These are phyloP conservation scores for Alternaria ethzedia DNA, from an alignment of 2,329 filamentous ascomycete species.

Conservation along the genomic window DNA sequence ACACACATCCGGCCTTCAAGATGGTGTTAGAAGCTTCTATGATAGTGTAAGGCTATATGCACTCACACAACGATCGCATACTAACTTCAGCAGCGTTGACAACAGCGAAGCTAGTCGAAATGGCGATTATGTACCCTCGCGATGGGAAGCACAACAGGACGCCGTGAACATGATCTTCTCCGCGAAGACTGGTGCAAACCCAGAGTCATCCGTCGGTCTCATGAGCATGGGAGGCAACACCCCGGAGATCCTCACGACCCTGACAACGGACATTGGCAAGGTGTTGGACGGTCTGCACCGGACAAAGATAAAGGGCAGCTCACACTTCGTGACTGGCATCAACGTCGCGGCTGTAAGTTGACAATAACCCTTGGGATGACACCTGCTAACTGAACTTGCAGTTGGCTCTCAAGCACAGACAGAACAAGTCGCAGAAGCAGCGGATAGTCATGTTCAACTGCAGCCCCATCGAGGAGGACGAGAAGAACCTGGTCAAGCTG, in stretches of 20 bases:
- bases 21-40: slow-evolving; percentile 99
- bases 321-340: slow-evolving; percentile 90
- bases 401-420: slow-evolving; percentile 96
- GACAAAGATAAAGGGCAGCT: slow-evolving; percentile 82
- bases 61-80: slow-evolving; percentile 23
- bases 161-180: slow-evolving; percentile 95
- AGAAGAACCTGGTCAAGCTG: slow-evolving; percentile 85
- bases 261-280: slow-evolving; percentile 95
- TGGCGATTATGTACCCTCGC: slow-evolving; percentile 87
- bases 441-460: slow-evolving; percentile 97
- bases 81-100: slow-evolving; percentile 70
- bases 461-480: slow-evolving; percentile 86
- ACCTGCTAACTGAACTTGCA: slow-evolving; percentile 58
- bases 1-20: slow-evolving; percentile 55
- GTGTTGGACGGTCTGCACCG: slow-evolving; percentile 86
- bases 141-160: slow-evolving; percentile 96
- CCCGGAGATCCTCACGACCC: slow-evolving; percentile 94
- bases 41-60: slow-evolving; percentile 69
- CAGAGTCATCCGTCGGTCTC: slow-evolving; percentile 93
- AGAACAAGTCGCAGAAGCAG: slow-evolving; percentile 96
- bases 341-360: slow-evolving; percentile 86
- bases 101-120: slow-evolving; percentile 99
- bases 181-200: slow-evolving; percentile 92
- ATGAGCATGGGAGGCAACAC: slow-evolving; percentile 99
- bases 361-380: slow-evolving; percentile 71